Base-by-base conservation (phyloP, 768 basidiomycete genomes). In the Mycena vitilis region DNA sequence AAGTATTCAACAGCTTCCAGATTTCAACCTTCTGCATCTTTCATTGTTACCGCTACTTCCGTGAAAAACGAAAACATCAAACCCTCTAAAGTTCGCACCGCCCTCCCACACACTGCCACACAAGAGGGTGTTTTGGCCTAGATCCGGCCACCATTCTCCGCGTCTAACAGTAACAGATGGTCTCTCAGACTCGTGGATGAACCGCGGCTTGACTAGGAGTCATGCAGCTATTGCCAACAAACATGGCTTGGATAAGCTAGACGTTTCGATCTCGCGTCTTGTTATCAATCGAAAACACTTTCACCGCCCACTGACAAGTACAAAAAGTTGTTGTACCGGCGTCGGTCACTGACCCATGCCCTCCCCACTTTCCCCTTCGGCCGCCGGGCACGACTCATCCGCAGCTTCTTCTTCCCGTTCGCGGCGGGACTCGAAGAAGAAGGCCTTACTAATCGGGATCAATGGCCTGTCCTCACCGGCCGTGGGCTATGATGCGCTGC, bases 371-470 rank as follows among this genome's bases (percentile, higher is more conserved):
- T 1, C 44, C 25, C 48, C 59, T 25, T 22, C 13, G 8, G 1
- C 55, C 48, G 5, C 38, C 36, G 20, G 25, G 11, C 47, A n/a
- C 22, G 48, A 68, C 37, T 23, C 47, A 2, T n/a, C 37, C 7
- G 23, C 48, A 25, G 18, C 53, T n/a, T 49, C 64, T 53, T 66
- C 58, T 5, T 40, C 60, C 51, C 54, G 48, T n/a, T 55, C 34
- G 58, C 42, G 57, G 18, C 60, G 65, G 57, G 62, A 44, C 20
- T 56, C 57, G 37, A 60, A 54, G 52, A n/a, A 65, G 36, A 62
- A 64, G 55, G 71, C 71, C 30, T 44, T 71, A 45, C 66, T 71
- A 38, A 68, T 71, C 44, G 71, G 71, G 8, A 71, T 71, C 53
- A 71, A 57, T 44, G 40, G 48, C 16, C 57, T 60, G 6, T 54